These are phyloP conservation scores for Nakazawaea ishiwadae DNA, from an alignment of 805 yeast species.

Conservation along the genomic window DNA sequence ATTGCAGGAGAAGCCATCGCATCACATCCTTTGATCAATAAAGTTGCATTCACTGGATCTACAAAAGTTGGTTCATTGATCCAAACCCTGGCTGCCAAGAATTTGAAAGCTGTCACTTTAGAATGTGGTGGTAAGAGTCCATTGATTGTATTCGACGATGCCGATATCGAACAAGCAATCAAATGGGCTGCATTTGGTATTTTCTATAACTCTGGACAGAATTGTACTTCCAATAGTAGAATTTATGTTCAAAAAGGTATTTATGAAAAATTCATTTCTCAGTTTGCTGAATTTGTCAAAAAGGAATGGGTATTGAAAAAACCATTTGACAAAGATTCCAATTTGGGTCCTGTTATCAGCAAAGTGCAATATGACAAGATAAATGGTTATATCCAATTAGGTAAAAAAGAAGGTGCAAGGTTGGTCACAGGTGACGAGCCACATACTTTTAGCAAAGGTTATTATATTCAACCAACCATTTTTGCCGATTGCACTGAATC, in stretches of 20 bases:
- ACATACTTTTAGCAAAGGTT: constrained; percentile 49
- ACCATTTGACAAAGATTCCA: constrained; percentile 41
- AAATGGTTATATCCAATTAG: constrained; percentile 36
- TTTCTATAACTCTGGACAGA: constrained; percentile 62
- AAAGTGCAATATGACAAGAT: constrained; percentile 53
- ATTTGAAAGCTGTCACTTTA: constrained; percentile 59
- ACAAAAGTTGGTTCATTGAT: constrained; percentile 64
- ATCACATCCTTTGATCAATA: constrained; percentile 50
- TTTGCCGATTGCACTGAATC: constrained; percentile 64
- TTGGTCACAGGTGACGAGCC: constrained; percentile 38
- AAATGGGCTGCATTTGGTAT: constrained; percentile 67
- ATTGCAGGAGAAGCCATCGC: constrained; percentile 68
- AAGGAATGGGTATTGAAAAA: constrained; percentile 51
- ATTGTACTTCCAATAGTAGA: constrained; percentile 65
- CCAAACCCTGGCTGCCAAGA: constrained; percentile 55
- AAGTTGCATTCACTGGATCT: constrained; percentile 64
- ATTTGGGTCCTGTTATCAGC: constrained; percentile 62
- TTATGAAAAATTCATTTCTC: constrained; percentile 46
- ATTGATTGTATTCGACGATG: constrained; percentile 55
- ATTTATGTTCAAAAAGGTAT: constrained; percentile 52
- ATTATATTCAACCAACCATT: constrained; percentile 69
- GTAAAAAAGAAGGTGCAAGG: constrained; percentile 46
- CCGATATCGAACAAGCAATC: constrained; percentile 59
- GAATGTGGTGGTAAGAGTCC: constrained; percentile 78
- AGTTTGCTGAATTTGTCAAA: constrained; percentile 40